Percentiles rank a stretch among this genome's conserved stretches.
Conservation (phyloP, 140 eudicot genomes). For the Ambrosia hybrid region DNA sequence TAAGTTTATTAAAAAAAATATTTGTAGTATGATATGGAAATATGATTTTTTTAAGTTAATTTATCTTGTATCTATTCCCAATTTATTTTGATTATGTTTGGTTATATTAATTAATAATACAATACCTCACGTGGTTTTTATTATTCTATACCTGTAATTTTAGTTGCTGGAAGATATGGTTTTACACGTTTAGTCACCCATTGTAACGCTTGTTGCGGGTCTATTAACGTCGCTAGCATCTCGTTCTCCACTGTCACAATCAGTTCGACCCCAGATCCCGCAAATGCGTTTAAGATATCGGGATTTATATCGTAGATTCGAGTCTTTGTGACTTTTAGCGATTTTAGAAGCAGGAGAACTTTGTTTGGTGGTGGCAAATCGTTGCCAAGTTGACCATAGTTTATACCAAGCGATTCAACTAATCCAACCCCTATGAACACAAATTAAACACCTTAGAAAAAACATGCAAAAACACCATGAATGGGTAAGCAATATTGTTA, state of each 20-base stretch:
- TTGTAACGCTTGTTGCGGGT: too few relatives aligned
- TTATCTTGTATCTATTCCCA: too few relatives aligned
- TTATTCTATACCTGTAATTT: too few relatives aligned
- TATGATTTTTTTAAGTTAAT: too few relatives aligned
- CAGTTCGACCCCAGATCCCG: conserved; percentile 62
- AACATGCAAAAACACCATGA: conserved; percentile 11
- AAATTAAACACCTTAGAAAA: background rate
- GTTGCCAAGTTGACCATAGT: conserved; percentile 86
- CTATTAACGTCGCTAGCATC: background rate
- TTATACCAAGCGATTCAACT: conserved; percentile 66
- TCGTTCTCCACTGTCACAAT: conserved; percentile 72
- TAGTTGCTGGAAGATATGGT: too few relatives aligned
- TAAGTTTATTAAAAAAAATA: too few relatives aligned
- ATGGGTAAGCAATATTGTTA: too few relatives aligned
- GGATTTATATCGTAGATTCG: conserved; percentile 93
- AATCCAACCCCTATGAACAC: conserved; percentile 37
- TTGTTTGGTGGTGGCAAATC: conserved; percentile 71
- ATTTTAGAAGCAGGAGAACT: conserved; percentile 55
- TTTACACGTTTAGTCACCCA: too few relatives aligned
- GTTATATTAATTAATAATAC: too few relatives aligned
- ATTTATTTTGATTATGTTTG: too few relatives aligned
- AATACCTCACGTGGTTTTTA: too few relatives aligned
- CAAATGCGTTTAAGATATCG: conserved; percentile 62
- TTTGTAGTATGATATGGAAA: too few relatives aligned
- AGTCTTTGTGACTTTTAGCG: conserved; percentile 55